These are phyloP conservation scores for Amaranthus tricolor DNA, from an alignment of 179 eudicot species.

Conservation along the genomic window DNA sequence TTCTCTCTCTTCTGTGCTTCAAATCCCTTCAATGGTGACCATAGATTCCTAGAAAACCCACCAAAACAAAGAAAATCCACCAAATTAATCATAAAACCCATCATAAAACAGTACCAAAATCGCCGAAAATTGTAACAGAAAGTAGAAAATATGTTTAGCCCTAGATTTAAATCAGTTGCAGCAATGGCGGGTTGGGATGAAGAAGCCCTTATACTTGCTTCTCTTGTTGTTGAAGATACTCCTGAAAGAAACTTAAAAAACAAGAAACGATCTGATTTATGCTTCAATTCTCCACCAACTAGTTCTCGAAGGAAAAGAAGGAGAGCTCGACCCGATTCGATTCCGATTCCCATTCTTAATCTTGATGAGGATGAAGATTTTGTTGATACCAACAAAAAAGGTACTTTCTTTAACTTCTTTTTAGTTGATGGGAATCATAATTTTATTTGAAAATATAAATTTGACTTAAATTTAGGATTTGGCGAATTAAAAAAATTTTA, in stretches of 20 bases:
- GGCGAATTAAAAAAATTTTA: no score
- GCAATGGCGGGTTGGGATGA: slow-evolving; percentile 80
- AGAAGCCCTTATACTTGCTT: slow-evolving; percentile 65
- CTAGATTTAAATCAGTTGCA: slow-evolving; percentile 45
- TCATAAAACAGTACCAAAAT: neutral
- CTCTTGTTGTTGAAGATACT: slow-evolving; percentile 71
- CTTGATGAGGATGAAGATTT: slow-evolving; percentile 59
- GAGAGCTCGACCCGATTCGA: slow-evolving; percentile 40
- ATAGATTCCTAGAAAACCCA: no score
- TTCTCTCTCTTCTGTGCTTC: no score
- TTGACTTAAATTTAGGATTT: no score
- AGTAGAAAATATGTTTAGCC: slow-evolving; percentile 27
- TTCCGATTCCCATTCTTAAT: slow-evolving; percentile 47
- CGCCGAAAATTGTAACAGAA: neutral
- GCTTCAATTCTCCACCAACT: slow-evolving; percentile 56
- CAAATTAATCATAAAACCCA: neutral
- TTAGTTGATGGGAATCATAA: neutral
- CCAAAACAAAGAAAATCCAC: no score
- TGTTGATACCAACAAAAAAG: slow-evolving; percentile 5
- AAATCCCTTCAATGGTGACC: no score
- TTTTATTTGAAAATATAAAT: no score
- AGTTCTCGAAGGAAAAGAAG: slow-evolving; percentile 75
- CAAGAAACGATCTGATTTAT: slow-evolving; percentile 48
- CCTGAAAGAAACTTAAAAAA: slow-evolving; percentile 57
- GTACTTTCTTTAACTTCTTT: neutral